Percentiles rank a stretch among this genome's conserved stretches.
Evolutionary conservation across 2,329 filamentous ascomycete genomes (phyloP).

Genomic region (Laburnicola sp.): DNA sequence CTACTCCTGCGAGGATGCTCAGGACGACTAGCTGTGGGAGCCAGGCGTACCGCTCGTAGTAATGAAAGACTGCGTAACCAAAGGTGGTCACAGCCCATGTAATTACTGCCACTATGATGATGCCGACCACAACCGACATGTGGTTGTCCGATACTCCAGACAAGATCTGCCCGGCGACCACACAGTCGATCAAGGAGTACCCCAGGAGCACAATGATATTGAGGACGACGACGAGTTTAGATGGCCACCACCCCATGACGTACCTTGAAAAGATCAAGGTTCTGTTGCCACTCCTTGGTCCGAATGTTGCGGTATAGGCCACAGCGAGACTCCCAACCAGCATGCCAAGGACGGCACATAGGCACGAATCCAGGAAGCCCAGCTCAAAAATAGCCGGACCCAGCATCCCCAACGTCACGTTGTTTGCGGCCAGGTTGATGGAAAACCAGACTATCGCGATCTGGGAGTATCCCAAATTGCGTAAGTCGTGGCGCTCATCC

Average conservation of each 20-base stretch:
- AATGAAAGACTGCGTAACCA: conserved; percentile 68
- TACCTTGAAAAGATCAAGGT: conserved; percentile 62
- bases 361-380: conserved; percentile 59
- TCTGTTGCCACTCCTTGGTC: conserved; percentile 62
- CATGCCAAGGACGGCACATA: conserved; percentile 62
- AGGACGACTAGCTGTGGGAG: conserved; percentile 64
- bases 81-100: conserved; percentile 68
- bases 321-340: conserved; percentile 59
- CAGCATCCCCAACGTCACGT: conserved; percentile 66
- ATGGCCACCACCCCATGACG: conserved; percentile 67
- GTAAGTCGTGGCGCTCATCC: conserved; percentile 57
- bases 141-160: conserved; percentile 64
- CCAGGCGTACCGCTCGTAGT: conserved; percentile 70
- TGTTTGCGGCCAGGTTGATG: conserved; percentile 65
- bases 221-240: conserved; percentile 64
- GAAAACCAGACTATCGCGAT: conserved; percentile 63
- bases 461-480: conserved; percentile 58
- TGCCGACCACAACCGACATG: conserved; percentile 67
- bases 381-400: conserved; percentile 62
- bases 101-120: conserved; percentile 65
- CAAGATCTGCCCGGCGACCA: conserved; percentile 69
- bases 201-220: conserved; percentile 66
- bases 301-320: conserved; percentile 65
- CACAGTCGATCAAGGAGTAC: conserved; percentile 65
- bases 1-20: conserved; percentile 64